Evolutionary conservation across 257 asterid species (phyloP), one percentile per base, ranked within the genome.

Genomic region (Haberlea rhodopensis): DNA sequence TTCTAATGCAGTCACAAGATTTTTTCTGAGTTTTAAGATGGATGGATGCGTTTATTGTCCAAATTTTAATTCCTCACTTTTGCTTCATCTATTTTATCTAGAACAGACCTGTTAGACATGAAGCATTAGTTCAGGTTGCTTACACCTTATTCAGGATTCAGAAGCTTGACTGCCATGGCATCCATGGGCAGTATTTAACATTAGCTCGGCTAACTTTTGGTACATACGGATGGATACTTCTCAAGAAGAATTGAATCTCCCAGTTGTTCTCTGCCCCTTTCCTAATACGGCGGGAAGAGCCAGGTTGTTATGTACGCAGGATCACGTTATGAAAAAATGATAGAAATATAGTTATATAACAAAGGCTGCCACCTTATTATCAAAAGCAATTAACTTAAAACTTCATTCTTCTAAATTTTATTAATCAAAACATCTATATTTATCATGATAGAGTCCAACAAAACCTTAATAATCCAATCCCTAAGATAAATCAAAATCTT

Each of bases 91-190:
- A 43, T 27, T 19, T 67, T n/a, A 20, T 46, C 32, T 45, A 13
- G 62, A 24, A 60, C 63, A 28, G 66, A 1, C 19, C 23, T n/a
- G 21, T 25, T 10, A 19, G 55, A 43, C 45, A 18, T 34, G 45
- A 3, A 24, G 45, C 37, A 18, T 29, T 18, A n/a, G 43, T 57
- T 9, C 10, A 15, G 1, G 4, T 24, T 43, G 37, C 23, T 45
- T 46, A 28, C 43, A 49, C 55, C 45, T 53, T 37, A 27, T 65
- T 22, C 46, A 32, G 54, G 58, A 63, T 55, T 52, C 60, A 29
- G 60, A 4, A 13, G 49, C 4, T 40, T 4, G 19, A 40, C 20
- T 2, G 40, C n/a, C 15, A 31, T 24, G 49, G 15, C 34, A 26
- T 40, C 10, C 25, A 19, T 20, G 16, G 23, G 21, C 53, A 64